phyloP scores from a whole-genome alignment of 225 moss, liverwort and hornwort genomes.

The Lunularia cruciata region DNA sequence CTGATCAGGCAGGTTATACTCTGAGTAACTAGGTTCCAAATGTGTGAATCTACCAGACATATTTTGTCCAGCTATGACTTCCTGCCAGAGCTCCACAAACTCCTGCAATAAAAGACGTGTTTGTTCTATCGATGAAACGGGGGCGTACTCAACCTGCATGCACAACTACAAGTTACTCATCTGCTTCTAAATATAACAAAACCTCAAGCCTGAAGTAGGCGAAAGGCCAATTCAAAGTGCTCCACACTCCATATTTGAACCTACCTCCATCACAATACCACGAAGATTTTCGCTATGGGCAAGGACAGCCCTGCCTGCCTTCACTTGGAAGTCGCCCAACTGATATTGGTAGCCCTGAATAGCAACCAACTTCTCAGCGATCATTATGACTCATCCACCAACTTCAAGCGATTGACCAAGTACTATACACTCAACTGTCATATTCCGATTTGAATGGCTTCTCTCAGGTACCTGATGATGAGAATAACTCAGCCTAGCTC shows the following conservation, averaged over 20 bases:
- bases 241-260: not conserved
- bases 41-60: conserved; percentile 65
- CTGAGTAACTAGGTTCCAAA: conserved; percentile 72
- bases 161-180: not conserved
- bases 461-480: too few relatives aligned
- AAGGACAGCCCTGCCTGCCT: conserved; percentile 84
- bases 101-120: conserved; percentile 76
- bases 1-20: conserved; percentile 66
- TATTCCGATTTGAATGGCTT: conserved; percentile 21
- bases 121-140: conserved; percentile 82
- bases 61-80: conserved; percentile 52
- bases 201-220: not conserved
- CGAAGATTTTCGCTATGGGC: conserved; percentile 77
- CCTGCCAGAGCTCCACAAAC: conserved; percentile 84
- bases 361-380: not conserved
- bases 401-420: not conserved
- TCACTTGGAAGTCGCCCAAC: conserved; percentile 86
- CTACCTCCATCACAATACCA: conserved; percentile 88
- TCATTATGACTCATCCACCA: not conserved
- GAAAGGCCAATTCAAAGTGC: too few relatives aligned
- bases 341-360: conserved; percentile 88
- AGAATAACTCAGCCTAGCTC: too few relatives aligned
- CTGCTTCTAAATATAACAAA: not conserved
- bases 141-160: conserved; percentile 83
- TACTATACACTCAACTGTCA: not conserved